A percentile compares a stretch with the other conserved stretches of the same genome.
These are phyloP conservation scores for Pseudogymnoascus sp. DNA, from an alignment of 2,329 filamentous ascomycete genomes.

Conservation along the genomic window DNA sequence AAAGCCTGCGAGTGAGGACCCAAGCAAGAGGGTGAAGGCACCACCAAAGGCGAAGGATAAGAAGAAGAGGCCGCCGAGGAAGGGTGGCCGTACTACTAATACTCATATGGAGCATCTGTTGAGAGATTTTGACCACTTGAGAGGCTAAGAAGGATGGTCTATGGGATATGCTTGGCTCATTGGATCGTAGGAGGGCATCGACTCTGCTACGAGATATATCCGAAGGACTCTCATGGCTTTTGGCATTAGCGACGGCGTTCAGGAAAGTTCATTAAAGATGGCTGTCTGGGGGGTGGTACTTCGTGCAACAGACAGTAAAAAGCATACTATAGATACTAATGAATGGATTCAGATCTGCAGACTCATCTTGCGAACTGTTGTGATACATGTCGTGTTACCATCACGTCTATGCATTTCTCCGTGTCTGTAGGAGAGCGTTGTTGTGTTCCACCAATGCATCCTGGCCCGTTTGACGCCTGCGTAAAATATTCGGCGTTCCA, in stretches of 20 bases:
- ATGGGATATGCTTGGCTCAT: background rate
- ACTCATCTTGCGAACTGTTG: background rate
- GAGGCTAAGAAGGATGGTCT: slow-evolving; percentile 16
- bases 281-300: background rate
- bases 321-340: background rate
- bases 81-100: slow-evolving; percentile 29
- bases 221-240: background rate
- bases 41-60: slow-evolving; percentile 29
- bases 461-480: background rate
- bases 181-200: background rate
- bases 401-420: background rate
- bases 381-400: background rate
- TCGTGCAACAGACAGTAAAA: background rate
- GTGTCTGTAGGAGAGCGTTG: background rate
- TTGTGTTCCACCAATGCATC: background rate
- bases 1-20: slow-evolving; percentile 31
- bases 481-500: background rate
- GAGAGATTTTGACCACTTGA: slow-evolving; percentile 24
- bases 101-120: slow-evolving; percentile 28
- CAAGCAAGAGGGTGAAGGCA: slow-evolving; percentile 28
- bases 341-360: background rate
- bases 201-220: background rate
- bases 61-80: slow-evolving; percentile 28
- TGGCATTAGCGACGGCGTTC: slow-evolving; percentile 3
- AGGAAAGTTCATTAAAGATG: background rate